Evolutionary conservation across 306 rosid genomes (phyloP).

Genomic region (Pyrus betulifolia): DNA sequence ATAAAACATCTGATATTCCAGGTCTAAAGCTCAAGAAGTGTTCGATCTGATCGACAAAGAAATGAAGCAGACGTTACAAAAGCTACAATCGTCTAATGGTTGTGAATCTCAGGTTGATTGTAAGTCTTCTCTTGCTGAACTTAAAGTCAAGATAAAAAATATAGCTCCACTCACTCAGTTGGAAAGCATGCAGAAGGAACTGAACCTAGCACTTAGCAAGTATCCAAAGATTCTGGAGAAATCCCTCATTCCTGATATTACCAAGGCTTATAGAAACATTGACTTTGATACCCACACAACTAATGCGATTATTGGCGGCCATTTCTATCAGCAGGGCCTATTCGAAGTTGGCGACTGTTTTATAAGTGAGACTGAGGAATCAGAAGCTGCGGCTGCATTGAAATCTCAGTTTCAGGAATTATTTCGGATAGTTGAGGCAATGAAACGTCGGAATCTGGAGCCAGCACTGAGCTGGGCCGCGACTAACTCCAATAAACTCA

Average conservation of each 20-base stretch:
- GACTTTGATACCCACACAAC: conserved; percentile 53
- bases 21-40: conserved; percentile 67
- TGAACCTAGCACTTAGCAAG: conserved; percentile 69
- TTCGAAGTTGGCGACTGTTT: conserved; percentile 80
- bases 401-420: conserved; percentile 73
- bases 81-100: conserved; percentile 40
- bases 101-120: conserved; percentile 28
- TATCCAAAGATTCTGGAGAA: conserved; percentile 77
- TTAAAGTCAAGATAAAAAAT: conserved; percentile 47
- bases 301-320: conserved; percentile 68
- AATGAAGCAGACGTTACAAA: conserved; percentile 48
- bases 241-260: conserved; percentile 71
- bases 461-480: conserved; percentile 87
- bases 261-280: conserved; percentile 76
- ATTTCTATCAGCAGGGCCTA: conserved; percentile 77
- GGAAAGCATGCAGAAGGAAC: conserved; percentile 74
- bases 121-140: conserved; percentile 44
- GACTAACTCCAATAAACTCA: conserved; percentile 50
- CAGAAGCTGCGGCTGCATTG: conserved; percentile 48
- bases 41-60: conserved; percentile 35
- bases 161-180: conserved; percentile 51
- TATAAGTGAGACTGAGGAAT: conserved; percentile 45
- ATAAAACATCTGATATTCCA: background rate
- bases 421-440: conserved; percentile 70
- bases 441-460: conserved; percentile 51